Evolutionary conservation across 2,329 filamentous ascomycete species (phyloP), one percentile per base, ranked within the genome.

Genomic region (Aspergillus sp.): DNA sequence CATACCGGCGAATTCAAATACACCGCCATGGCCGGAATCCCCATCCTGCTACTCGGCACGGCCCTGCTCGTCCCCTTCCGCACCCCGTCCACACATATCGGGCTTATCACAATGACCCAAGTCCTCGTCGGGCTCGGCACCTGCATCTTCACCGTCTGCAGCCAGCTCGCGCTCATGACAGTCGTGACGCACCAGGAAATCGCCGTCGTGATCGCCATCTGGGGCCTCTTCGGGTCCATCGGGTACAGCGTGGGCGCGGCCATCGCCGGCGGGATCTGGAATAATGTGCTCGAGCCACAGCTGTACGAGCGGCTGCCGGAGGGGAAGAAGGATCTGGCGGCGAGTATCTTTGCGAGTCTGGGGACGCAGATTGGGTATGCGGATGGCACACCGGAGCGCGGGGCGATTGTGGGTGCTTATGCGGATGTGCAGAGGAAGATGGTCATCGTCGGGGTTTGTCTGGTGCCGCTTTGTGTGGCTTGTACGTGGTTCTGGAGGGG

Each of bases 351-450:
- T 37, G 51, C 45, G 4, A 47, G 13, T 8, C 41, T 66, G 51
- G 63, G 56, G 39, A 51, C 34, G 17, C 59, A 62, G 41, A 52
- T 66, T 47, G 45, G 44, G 20, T 83, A 80, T 60, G 64, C 73
- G 0, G 64, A 78, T 15, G 76, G 78, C 4, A 78, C 66, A 6
- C 67, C 73, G 0, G 75, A 71, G 20, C 69, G 81, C 15, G 59
- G 71, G 17, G 81, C 73, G 2, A 81, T 82, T 51, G 73, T 78
- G 30, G 55, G 71, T 47, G 68, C 80, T 0, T 84, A 83, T 57
- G 79, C 74, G 1, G 76, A 78, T 39, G 73, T 77, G 4, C 80
- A 83, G 70, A 73, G 66, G 34, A 62, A 67, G n/a, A 73, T 79
- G 72, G 64, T 78, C 30, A 75, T 77, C 46, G 74, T 75, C 63